Evolutionary conservation across 2,329 filamentous ascomycete genomes (phyloP), one percentile per base, ranked within the genome.

Genomic region (Dactylellina leptospora): DNA sequence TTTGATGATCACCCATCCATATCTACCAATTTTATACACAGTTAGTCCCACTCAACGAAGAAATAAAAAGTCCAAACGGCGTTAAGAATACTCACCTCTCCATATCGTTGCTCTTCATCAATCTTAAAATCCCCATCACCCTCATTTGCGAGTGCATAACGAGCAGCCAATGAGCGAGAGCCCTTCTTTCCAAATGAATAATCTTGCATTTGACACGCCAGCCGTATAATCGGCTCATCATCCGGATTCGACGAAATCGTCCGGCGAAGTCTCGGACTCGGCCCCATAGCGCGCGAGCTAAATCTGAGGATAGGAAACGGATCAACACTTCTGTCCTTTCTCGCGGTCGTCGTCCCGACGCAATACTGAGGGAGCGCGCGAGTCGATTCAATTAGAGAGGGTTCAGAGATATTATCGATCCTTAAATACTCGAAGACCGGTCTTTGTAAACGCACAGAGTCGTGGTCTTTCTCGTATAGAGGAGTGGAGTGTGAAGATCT

Each of bases 151-250:
- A 64, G 50, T 1, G 60, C 60, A 22, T 64, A 64, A 20, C 40
- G 23, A 8, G 60, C 60, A 16, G 50, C 60, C 10, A 64, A 10
- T 1, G 60, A 64, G 18, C 48, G 48, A 13, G 60, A 55, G 8
- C 60, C 60, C 16, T 64, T 64, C 28, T 64, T 64, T 18, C 60
- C 60, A 25, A 64, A 64, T 10, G 60, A 47, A 20, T 48, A 64
- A 30, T 64, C 60, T 28, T 64, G 48, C 11, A 64, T 20, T 56
- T 64, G 60, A 42, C 50, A 64, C 5, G 60, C 40, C 4, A 64
- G 50, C 11, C 60, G 48, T 47, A 64, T 64, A 28, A 64, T 64
- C 23, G 60, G 48, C 22, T 55, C 48, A 27, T 64, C 60, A 20
- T 64, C 60, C 4, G 60, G 60, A 27, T 64, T 54, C 4, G 60